Base-by-base conservation (phyloP, 148 eudicot species). In the Fagopyrum esculentum region DNA sequence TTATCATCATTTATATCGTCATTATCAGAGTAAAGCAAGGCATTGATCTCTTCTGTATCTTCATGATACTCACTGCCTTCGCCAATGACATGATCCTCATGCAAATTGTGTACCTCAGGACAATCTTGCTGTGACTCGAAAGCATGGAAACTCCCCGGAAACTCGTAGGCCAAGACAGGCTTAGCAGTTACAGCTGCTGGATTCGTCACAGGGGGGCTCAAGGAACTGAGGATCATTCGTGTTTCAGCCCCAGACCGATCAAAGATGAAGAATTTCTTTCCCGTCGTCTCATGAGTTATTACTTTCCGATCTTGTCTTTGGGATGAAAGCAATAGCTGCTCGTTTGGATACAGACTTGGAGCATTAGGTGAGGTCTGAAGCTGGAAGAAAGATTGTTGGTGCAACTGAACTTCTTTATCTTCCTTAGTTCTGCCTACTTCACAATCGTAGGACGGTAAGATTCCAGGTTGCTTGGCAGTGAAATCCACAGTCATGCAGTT, bases 11-110 rank as follows among this genome's bases (percentile, higher is more conserved):
- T 40, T 51, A 71, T 81, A 57, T 81, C 86, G 45, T 82, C 81
- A 10, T 80, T 84, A 74, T 84, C 85, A 6, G 93, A 89, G 82
- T 85, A 87, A 68, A 91, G 89, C 76, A 91, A 81, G 47, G 91
- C 97, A 75, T 91, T 80, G 46, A 91, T 83, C 80, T 91, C 93
- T 13, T 91, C 91, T 0, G 87, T 86, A 78, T 91, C 90, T 78
- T 89, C 93, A 56, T 75, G 91, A 79, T 77, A 82, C 49, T 85
- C 84, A 78, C 85, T 79, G 66, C 73, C 87, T 73, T 81, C 96
- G 26, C 45, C 72, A 68, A 81, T 68, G 47, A 40, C 43, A 44
- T 82, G 78, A 73, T 81, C 80, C 73, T 87, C 91, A 64, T 80
- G 82, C 35, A 76, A 46, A 29, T 43, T 45, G 9, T 82, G 77